phyloP scores from a whole-genome alignment of 2,329 filamentous ascomycete genomes.

The Diplodia corticola region DNA sequence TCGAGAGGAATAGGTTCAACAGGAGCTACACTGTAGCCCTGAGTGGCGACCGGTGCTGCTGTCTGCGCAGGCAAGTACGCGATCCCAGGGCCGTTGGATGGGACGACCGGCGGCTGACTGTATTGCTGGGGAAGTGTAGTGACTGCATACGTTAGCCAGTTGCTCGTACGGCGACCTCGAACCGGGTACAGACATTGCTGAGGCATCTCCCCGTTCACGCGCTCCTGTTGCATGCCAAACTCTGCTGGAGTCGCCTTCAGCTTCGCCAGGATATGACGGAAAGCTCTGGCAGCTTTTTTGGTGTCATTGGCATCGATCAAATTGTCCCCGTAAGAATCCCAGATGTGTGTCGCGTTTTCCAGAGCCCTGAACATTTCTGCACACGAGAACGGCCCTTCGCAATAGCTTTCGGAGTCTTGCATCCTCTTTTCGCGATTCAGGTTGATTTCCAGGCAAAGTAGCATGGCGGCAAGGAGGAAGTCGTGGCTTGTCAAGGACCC shows the following conservation, averaged over 20 bases:
- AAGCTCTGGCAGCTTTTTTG: constrained; percentile 15
- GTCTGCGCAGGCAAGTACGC: constrained; percentile 8
- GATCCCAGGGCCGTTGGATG: constrained; percentile 6
- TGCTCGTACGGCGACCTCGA: background rate
- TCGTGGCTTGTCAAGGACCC: constrained; percentile 48
- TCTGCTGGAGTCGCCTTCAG: constrained; percentile 1
- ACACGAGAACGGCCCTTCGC: background rate
- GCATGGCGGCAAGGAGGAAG: constrained; percentile 51
- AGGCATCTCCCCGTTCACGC: background rate
- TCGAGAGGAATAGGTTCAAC: constrained; percentile 12
- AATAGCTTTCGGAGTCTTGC: background rate
- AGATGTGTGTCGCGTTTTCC: constrained; percentile 17
- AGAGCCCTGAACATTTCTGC: constrained; percentile 7
- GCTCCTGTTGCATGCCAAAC: background rate
- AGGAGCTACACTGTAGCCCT: background rate
- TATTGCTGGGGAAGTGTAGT: background rate
- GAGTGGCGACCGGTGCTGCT: background rate
- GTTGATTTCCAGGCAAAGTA: constrained; percentile 50
- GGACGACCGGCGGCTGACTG: background rate
- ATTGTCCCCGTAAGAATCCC: constrained; percentile 20
- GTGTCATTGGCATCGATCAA: constrained; percentile 20
- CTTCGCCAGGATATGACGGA: constrained; percentile 14
- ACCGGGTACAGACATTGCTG: constrained; percentile 1
- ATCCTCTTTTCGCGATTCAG: constrained; percentile 11
- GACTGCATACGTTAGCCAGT: background rate